Conservation (phyloP, 148 eudicot species). For the Cornus kousa region DNA sequence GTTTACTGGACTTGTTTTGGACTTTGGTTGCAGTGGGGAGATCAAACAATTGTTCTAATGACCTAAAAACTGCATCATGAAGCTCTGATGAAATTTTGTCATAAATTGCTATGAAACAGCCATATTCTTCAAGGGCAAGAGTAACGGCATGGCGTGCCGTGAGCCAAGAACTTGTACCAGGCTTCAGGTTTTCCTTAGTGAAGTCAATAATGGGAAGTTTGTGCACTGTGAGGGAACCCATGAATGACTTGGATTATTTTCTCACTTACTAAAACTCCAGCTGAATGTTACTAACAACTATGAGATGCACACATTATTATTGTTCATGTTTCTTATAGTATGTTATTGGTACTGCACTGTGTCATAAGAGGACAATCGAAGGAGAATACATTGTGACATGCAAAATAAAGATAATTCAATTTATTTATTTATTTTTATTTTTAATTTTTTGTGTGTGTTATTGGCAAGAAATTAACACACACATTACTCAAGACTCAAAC, state of each 20-base stretch:
- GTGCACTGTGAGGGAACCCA: slow-evolving; percentile 27
- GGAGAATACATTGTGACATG: neutral
- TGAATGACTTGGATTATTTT: neutral
- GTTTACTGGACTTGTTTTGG: slow-evolving; percentile 43
- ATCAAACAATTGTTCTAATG: slow-evolving; percentile 34
- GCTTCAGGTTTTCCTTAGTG: slow-evolving; percentile 21
- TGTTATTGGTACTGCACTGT: too few relatives aligned
- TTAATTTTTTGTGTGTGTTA: too few relatives aligned
- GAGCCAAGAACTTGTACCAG: slow-evolving; percentile 32
- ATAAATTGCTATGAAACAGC: slow-evolving; percentile 45
- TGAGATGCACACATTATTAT: neutral
- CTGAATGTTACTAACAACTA: neutral
- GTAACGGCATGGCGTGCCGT: slow-evolving; percentile 19
- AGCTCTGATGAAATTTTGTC: slow-evolving; percentile 33
- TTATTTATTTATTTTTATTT: too few relatives aligned
- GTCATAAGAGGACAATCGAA: neutral
- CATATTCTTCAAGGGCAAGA: slow-evolving; percentile 46
- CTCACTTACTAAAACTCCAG: neutral
- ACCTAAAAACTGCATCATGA: slow-evolving; percentile 25
- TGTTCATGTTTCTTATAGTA: slow-evolving; percentile 1
- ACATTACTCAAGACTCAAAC: too few relatives aligned
- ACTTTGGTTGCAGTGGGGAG: slow-evolving; percentile 42
- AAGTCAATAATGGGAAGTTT: slow-evolving; percentile 43
- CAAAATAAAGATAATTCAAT: too few relatives aligned
- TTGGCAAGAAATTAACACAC: too few relatives aligned